Conservation (phyloP, 2,329 filamentous ascomycete genomes). For the Penicillium frequentans region DNA sequence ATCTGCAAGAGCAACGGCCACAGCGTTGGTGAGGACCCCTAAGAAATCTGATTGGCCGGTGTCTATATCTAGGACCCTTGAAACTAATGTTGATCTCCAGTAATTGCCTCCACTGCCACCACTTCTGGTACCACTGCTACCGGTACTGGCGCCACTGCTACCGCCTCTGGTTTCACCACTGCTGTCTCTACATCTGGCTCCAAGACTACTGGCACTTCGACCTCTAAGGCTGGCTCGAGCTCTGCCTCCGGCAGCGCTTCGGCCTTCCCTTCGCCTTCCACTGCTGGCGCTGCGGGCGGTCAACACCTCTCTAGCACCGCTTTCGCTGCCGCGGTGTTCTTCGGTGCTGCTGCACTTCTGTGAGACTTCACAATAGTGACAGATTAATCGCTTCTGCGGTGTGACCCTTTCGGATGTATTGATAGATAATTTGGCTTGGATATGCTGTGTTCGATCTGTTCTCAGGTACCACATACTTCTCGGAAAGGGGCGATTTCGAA, state of each 20-base stretch:
- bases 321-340: constrained; percentile 42
- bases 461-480: neutral
- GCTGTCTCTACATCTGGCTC: constrained; percentile 21
- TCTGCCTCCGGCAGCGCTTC: constrained; percentile 4
- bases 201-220: constrained; percentile 16
- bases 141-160: constrained; percentile 32
- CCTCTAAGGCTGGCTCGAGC: constrained; percentile 14
- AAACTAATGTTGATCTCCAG: constrained; percentile 3
- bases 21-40: constrained; percentile 39
- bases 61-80: neutral
- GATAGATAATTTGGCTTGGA: constrained; percentile 14
- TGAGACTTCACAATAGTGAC: constrained; percentile 20
- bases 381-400: neutral
- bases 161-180: constrained; percentile 24
- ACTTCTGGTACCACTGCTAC: constrained; percentile 15
- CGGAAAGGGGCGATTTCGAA: neutral
- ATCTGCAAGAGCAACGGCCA: constrained; percentile 42
- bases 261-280: constrained; percentile 22
- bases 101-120: constrained; percentile 9
- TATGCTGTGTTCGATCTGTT: constrained; percentile 11
- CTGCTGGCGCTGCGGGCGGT: constrained; percentile 25
- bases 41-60: neutral
- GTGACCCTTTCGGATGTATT: constrained; percentile 3
- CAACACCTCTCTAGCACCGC: constrained; percentile 37
- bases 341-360: constrained; percentile 41